Conservation (phyloP, 768 basidiomycete species). For the Pholiota molesta region DNA sequence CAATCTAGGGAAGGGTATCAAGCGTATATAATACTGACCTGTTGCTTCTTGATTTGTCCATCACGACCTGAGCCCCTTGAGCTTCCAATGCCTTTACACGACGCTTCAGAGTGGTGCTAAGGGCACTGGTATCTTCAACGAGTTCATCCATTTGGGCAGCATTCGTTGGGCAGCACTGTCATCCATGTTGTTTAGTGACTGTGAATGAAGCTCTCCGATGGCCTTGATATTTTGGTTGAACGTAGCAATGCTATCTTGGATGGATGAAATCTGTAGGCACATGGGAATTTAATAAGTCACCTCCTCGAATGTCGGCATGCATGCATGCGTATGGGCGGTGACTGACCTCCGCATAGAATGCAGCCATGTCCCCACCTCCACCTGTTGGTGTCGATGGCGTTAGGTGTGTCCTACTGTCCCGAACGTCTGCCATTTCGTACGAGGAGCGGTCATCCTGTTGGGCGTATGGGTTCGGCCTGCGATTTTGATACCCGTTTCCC, state of each 20-base stretch:
- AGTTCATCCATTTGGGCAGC: constrained; percentile 68
- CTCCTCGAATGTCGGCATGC: background rate
- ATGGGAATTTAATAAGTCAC: constrained; percentile 1
- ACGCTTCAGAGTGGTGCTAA: constrained; percentile 70
- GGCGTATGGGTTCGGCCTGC: constrained; percentile 64
- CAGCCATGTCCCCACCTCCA: constrained; percentile 58
- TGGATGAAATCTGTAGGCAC: constrained; percentile 60
- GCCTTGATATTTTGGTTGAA: constrained; percentile 72
- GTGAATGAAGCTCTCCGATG: constrained; percentile 74
- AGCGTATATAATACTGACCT: constrained; percentile 44
- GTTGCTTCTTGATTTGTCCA: constrained; percentile 76
- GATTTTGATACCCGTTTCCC: constrained; percentile 42
- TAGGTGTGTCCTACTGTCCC: constrained; percentile 57
- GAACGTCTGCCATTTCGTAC: constrained; percentile 77
- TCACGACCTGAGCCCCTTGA: constrained; percentile 69
- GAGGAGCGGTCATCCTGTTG: constrained; percentile 61
- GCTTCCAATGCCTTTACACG: constrained; percentile 74
- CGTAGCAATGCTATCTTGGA: constrained; percentile 69
- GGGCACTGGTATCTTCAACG: constrained; percentile 68
- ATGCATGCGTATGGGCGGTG: background rate
- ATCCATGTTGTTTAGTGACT: constrained; percentile 77
- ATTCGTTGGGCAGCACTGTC: constrained; percentile 62
- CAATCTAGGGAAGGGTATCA: background rate
- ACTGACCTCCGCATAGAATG: constrained; percentile 74
- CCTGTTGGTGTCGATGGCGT: constrained; percentile 33